phyloP scores from a whole-genome alignment of 2,329 filamentous ascomycete genomes.

The Arthrobotrys conoides region DNA sequence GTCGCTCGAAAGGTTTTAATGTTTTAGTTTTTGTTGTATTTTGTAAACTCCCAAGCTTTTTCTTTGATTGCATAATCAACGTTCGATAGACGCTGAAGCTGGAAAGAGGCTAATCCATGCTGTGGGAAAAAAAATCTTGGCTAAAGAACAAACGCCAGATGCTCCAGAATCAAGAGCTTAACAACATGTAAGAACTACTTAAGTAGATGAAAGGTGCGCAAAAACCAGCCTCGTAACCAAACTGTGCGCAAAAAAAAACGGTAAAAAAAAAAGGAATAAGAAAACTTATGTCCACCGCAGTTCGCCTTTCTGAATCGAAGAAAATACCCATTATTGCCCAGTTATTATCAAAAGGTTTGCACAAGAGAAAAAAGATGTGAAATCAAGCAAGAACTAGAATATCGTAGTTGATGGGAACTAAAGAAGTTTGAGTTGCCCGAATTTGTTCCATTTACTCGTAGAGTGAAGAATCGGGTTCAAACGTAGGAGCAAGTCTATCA shows the following conservation, averaged over 20 bases:
- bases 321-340: constrained; percentile 5
- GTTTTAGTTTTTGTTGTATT: constrained; percentile 38
- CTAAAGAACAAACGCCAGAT: constrained; percentile 43
- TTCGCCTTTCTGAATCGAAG: constrained; percentile 39
- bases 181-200: too few relatives aligned
- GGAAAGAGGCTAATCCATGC: constrained; percentile 41
- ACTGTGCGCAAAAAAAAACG: too few relatives aligned
- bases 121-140: constrained; percentile 36
- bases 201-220: not conserved
- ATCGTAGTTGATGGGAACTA: not conserved
- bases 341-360: not conserved
- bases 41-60: constrained; percentile 34
- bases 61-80: constrained; percentile 19
- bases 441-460: constrained; percentile 26
- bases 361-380: not conserved
- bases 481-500: constrained; percentile 27
- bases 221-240: too few relatives aligned
- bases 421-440: not conserved
- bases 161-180: constrained; percentile 8
- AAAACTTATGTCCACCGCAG: constrained; percentile 20
- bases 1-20: not conserved
- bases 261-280: too few relatives aligned
- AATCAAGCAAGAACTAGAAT: not conserved
- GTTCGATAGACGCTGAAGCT: constrained; percentile 8
- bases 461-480: constrained; percentile 44